phyloP scores from a whole-genome alignment of 345 rosid genomes.

The sweet orange (Citrus sinensis) region DNA sequence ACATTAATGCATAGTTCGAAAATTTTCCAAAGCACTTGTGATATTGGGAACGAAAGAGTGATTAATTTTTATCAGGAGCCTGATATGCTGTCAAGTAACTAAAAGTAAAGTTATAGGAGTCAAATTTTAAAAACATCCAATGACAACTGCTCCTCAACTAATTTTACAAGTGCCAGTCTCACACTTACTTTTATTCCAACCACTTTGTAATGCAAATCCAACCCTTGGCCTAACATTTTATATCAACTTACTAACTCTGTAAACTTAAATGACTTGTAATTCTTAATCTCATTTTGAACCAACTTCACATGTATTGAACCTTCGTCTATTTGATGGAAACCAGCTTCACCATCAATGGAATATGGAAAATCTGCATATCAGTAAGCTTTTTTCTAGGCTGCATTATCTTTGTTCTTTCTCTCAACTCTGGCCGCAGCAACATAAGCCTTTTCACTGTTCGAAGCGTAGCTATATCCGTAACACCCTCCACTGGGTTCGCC shows the following conservation, averaged over 20 bases:
- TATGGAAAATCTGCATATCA: conserved; percentile 35
- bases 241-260: neutral
- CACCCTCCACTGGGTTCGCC: neutral
- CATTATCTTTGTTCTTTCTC: conserved; percentile 13
- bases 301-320: neutral
- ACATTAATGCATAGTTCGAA: too few species aligned
- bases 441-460: conserved; percentile 13
- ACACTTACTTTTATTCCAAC: neutral
- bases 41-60: too few species aligned
- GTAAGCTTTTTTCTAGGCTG: conserved; percentile 28
- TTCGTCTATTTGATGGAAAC: conserved; percentile 10
- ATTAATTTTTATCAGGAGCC: too few species aligned
- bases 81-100: too few species aligned
- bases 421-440: conserved; percentile 3
- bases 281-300: neutral
- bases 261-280: neutral
- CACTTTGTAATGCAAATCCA: neutral
- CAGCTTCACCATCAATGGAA: conserved; percentile 12
- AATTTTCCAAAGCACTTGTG: too few species aligned
- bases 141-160: neutral
- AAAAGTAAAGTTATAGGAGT: too few species aligned
- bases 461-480: neutral
- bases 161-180: neutral
- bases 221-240: neutral
- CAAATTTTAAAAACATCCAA: neutral